Conservation (phyloP, 2,329 filamentous ascomycete species). For the Fusarium aywerte region DNA sequence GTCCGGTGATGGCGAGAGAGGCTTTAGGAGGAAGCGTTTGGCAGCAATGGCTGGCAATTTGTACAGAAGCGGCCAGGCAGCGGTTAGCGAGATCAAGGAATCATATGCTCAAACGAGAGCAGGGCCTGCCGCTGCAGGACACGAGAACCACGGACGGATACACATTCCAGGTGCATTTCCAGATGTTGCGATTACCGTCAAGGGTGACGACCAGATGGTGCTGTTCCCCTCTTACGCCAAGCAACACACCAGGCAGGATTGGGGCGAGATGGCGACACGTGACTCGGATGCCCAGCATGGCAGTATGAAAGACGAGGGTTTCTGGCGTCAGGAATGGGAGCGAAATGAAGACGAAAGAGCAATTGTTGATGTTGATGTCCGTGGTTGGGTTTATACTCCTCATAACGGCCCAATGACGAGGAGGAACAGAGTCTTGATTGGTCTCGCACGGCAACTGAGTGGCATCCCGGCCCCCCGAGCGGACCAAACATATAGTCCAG, state of each 20-base stretch:
- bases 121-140: constrained; percentile 45
- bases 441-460: constrained; percentile 86
- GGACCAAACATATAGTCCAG: constrained; percentile 46
- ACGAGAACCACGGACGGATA: constrained; percentile 47
- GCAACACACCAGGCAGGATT: constrained; percentile 68
- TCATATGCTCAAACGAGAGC: constrained; percentile 66
- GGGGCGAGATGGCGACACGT: constrained; percentile 47
- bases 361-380: constrained; percentile 91
- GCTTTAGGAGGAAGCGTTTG: constrained; percentile 80
- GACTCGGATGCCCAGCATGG: constrained; percentile 49
- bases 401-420: constrained; percentile 85
- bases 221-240: constrained; percentile 95
- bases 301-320: constrained; percentile 71
- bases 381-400: constrained; percentile 94
- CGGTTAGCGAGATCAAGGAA: constrained; percentile 68
- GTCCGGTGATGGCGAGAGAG: constrained; percentile 63
- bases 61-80: constrained; percentile 66
- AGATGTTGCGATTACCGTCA: constrained; percentile 81
- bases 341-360: constrained; percentile 83
- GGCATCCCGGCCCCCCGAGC: constrained; percentile 78
- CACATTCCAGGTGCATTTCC: constrained; percentile 82
- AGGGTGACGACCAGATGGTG: constrained; percentile 90
- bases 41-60: constrained; percentile 70
- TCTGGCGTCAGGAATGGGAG: constrained; percentile 83
- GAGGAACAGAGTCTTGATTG: constrained; percentile 87